phyloP scores from a whole-genome alignment of 306 rosid species.

The Prinsepia uniflora region DNA sequence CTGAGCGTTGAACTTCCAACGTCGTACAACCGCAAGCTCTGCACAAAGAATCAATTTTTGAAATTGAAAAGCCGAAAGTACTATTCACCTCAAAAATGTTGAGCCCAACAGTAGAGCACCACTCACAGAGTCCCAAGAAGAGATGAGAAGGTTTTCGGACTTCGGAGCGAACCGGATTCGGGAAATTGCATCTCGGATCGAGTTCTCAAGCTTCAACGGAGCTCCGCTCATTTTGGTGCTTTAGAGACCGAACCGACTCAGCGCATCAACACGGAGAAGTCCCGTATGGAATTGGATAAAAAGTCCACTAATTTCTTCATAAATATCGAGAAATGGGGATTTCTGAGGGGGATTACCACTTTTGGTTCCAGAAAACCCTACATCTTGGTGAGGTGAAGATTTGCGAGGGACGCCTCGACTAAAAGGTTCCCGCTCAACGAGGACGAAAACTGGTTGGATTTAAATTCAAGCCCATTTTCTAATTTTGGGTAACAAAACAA shows the following conservation, averaged over 20 bases:
- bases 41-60: constrained; percentile 17
- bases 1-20: constrained; percentile 44
- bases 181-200: constrained; percentile 56
- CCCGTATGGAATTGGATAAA: background rate
- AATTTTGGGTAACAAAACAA: too few species aligned
- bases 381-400: background rate
- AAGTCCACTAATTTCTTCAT: background rate
- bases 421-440: constrained; percentile 21
- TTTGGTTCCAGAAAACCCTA: constrained; percentile 5
- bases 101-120: background rate
- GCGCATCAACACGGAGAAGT: background rate
- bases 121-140: constrained; percentile 85
- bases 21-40: constrained; percentile 72
- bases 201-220: constrained; percentile 30
- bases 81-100: background rate
- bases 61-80: background rate
- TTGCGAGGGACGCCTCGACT: background rate
- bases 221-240: constrained; percentile 27
- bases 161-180: constrained; percentile 49
- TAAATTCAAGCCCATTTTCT: background rate
- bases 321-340: background rate
- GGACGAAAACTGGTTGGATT: background rate
- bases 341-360: background rate
- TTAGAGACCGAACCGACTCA: background rate
- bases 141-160: constrained; percentile 64